Conservation (phyloP, 1,284 basidiomycete species). For the Leucoagaricus sp. region DNA sequence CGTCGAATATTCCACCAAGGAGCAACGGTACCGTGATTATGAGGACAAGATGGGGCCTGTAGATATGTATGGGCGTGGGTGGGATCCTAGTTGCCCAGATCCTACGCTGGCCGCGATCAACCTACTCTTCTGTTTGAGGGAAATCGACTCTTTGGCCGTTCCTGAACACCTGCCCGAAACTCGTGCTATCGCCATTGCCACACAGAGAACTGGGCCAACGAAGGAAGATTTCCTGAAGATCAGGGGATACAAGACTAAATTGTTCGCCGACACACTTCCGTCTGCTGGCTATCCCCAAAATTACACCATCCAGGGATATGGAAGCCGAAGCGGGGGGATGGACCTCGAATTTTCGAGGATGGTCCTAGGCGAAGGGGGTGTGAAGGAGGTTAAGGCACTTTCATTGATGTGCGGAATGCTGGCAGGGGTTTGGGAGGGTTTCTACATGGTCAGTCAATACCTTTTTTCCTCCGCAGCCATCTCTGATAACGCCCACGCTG, state of each 20-base stretch:
- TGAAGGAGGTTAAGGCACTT: constrained; percentile 19
- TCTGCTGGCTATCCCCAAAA: background rate
- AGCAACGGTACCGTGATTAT: background rate
- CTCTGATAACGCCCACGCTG: too few relatives aligned
- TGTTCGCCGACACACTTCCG: constrained; percentile 43
- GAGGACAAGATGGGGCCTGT: constrained; percentile 3
- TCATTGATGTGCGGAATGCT: constrained; percentile 43
- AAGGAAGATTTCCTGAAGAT: constrained; percentile 47
- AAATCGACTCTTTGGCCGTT: constrained; percentile 40
- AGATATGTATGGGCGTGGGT: constrained; percentile 12
- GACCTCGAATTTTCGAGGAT: constrained; percentile 44
- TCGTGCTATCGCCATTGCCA: constrained; percentile 41
- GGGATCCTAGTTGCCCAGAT: constrained; percentile 31
- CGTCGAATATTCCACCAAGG: background rate
- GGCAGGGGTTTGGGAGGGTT: constrained; percentile 58
- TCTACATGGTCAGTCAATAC: constrained; percentile 45
- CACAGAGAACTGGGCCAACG: constrained; percentile 49
- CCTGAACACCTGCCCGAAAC: constrained; percentile 52
- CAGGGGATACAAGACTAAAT: constrained; percentile 38
- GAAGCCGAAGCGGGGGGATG: constrained; percentile 35
- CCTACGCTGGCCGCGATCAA: constrained; percentile 46
- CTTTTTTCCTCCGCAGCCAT: constrained; percentile 11
- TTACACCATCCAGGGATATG: constrained; percentile 14
- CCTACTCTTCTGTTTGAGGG: constrained; percentile 50
- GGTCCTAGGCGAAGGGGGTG: constrained; percentile 19